Base-by-base conservation (phyloP, 1,284 basidiomycete species). In the Rhodotorula glutinis region DNA sequence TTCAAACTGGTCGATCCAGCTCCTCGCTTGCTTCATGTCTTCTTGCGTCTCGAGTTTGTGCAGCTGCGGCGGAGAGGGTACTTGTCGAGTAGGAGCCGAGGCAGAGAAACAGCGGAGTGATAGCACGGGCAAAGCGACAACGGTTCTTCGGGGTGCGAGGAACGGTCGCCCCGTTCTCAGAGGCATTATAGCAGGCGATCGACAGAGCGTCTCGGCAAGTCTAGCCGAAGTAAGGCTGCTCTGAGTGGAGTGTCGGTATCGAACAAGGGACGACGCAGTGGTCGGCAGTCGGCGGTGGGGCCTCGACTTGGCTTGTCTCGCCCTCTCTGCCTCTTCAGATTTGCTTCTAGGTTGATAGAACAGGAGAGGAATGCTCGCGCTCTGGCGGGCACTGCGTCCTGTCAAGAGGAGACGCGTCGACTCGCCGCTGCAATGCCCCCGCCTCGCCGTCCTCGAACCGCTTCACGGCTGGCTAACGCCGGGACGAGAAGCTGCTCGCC, bases 21-120 rank as follows among this genome's bases (percentile, higher is more conserved):
- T n/a, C 4, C 65, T 56, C 1, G 70, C 70, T 0, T 23, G 29
- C 30, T 66, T n/a, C 66, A 69, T 69, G 55, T 69, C 66, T 7
- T 71, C 51, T 9, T 56, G 55, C 3, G 61, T 61, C 41, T 49
- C 33, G 52, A 71, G 61, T 3, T 41, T n/a, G 19, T 53, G 44
- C 30, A 69, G 46, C 1, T 29, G 17, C 4, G 67, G 67, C 14
- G 43, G 43, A 4, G 4, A 16, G 9, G 66, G 62, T 21, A 44
- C 43, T 1, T 61, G 57, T 1, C 55, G 4, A 19, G 46, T 17
- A 11, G 49, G 25, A 27, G 49, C 25, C 7, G 49, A 17, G 25
- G 25, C n/a, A 25, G 25, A 16, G 9, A n/a, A 25, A 27, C 16
- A 25, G 16, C 25, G 49, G 7, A 27, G 13, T n/a, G n/a, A n/a